Percentiles rank a stretch among this genome's conserved stretches.
phyloP scores from a whole-genome alignment of 176 grass and related monocot genomes.

The Saccharum officinarum region DNA sequence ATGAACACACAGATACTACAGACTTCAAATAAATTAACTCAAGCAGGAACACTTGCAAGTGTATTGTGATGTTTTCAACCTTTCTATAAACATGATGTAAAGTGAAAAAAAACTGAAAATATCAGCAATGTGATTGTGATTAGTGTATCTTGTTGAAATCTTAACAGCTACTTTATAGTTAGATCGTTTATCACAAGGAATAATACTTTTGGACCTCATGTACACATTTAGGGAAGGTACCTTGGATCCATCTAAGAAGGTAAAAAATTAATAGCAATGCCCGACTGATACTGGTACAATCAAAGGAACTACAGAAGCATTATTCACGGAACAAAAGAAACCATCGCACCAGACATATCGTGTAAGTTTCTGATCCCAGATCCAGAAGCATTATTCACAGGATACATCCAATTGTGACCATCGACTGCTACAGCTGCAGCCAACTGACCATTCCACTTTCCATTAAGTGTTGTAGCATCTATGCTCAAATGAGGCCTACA shows the following conservation, averaged over 20 bases:
- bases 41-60: neutral
- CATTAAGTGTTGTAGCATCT: no score
- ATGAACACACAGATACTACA: neutral
- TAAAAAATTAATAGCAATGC: neutral
- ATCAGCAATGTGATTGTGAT: neutral
- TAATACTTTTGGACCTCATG: neutral
- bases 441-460: no score
- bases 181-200: neutral
- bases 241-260: neutral
- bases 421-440: no score
- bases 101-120: neutral
- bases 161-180: neutral
- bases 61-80: neutral
- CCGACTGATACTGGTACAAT: neutral
- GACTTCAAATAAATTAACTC: neutral
- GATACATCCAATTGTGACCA: no score
- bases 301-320: neutral
- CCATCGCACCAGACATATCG: neutral
- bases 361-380: constrained; percentile 7
- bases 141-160: neutral
- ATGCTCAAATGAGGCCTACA: no score
- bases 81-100: neutral
- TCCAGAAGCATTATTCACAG: neutral
- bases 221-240: neutral
- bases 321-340: neutral